These are phyloP conservation scores for Boletus bicolor DNA, from an alignment of 768 basidiomycete genomes.

Conservation along the genomic window DNA sequence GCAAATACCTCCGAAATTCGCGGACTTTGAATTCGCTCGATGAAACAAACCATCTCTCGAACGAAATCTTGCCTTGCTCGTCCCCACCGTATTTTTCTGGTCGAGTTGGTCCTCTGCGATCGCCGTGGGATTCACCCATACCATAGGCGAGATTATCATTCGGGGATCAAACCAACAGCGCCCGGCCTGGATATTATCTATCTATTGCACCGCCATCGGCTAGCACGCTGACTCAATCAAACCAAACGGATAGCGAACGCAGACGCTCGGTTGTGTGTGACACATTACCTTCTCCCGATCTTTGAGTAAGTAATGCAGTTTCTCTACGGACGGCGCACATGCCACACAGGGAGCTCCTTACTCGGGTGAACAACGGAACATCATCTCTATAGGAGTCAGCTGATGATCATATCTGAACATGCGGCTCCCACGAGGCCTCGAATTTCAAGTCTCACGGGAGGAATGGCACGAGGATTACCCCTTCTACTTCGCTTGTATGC, in stretches of 20 bases:
- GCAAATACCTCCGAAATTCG: constrained; percentile 26
- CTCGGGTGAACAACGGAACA: not conserved
- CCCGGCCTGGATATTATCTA: not conserved
- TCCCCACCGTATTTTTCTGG: not conserved
- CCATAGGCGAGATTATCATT: constrained; percentile 13
- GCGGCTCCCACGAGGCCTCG: constrained; percentile 25
- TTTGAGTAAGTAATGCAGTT: not conserved
- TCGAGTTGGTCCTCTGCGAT: constrained; percentile 4
- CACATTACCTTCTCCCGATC: not conserved
- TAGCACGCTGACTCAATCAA: constrained; percentile 4
- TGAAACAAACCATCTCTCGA: not conserved
- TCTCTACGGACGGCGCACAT: not conserved
- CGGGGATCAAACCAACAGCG: constrained; percentile 7
- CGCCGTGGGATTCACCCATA: constrained; percentile 7
- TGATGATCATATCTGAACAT: constrained; percentile 24
- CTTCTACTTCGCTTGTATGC: constrained; percentile 3
- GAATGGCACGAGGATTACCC: constrained; percentile 10
- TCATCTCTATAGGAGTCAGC: constrained; percentile 7
- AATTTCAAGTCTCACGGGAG: constrained; percentile 13
- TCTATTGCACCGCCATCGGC: constrained; percentile 17
- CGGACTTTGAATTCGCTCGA: constrained; percentile 22
- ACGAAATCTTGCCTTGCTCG: not conserved
- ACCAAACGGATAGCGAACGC: not conserved
- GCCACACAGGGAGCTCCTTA: constrained; percentile 2
- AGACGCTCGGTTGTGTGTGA: not conserved